These are phyloP conservation scores for Pseudevernia furfuracea DNA, from an alignment of 495 filamentous ascomycete genomes.

Conservation along the genomic window DNA sequence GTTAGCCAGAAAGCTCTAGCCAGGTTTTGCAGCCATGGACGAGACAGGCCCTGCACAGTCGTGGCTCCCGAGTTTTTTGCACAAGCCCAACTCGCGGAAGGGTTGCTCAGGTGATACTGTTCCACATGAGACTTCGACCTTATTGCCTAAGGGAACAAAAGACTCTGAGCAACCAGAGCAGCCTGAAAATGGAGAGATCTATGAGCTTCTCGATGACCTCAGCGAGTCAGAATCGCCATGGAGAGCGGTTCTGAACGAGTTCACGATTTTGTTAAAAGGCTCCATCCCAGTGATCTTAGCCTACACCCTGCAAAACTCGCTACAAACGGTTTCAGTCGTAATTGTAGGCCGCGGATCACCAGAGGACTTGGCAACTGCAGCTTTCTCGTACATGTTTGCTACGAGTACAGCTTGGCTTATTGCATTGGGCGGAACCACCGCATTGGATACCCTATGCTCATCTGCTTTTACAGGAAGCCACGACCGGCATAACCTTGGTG, in stretches of 20 bases:
- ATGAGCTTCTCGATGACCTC: slow-evolving; percentile 19
- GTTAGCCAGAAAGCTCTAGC: background rate
- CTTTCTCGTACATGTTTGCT: slow-evolving; percentile 92
- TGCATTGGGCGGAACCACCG: slow-evolving; percentile 84
- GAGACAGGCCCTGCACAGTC: slow-evolving; percentile 19
- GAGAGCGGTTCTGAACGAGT: slow-evolving; percentile 48
- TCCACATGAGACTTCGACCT: slow-evolving; percentile 39
- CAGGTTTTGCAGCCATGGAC: slow-evolving; percentile 15
- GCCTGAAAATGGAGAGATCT: slow-evolving; percentile 6
- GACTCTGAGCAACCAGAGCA: slow-evolving; percentile 15
- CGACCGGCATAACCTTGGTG: slow-evolving; percentile 74
- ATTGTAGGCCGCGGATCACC: slow-evolving; percentile 77
- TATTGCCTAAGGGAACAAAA: slow-evolving; percentile 40
- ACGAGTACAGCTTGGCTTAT: slow-evolving; percentile 88
- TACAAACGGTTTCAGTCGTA: slow-evolving; percentile 79
- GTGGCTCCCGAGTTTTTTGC: slow-evolving; percentile 23
- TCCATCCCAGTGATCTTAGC: slow-evolving; percentile 80
- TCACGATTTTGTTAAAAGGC: slow-evolving; percentile 57
- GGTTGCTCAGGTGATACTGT: slow-evolving; percentile 1
- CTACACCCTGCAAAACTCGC: slow-evolving; percentile 80
- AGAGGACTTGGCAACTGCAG: slow-evolving; percentile 71
- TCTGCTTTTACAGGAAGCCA: slow-evolving; percentile 79
- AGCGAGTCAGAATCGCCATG: slow-evolving; percentile 18
- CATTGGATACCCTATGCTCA: slow-evolving; percentile 80
- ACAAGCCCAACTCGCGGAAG: slow-evolving; percentile 10